phyloP scores from a whole-genome alignment of 2,329 filamentous ascomycete genomes.

The Basipetospora chlamydospora region DNA sequence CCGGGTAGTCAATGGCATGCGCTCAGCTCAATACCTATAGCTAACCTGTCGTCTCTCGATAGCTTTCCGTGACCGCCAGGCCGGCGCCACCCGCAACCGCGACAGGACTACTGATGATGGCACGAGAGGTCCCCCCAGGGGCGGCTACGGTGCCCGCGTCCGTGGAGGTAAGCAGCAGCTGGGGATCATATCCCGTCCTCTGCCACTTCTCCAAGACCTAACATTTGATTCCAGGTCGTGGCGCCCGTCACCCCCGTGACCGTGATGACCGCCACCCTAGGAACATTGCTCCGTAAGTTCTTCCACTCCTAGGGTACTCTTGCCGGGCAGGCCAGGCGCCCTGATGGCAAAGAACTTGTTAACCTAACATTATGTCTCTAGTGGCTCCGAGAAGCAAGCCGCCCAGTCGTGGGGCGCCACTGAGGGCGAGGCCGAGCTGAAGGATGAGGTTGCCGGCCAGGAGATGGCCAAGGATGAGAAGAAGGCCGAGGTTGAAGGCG shows the following conservation, averaged over 20 bases:
- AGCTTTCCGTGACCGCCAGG: slow-evolving; percentile 86
- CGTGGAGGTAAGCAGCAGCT: slow-evolving; percentile 34
- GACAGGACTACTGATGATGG: slow-evolving; percentile 60
- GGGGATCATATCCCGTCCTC: background rate
- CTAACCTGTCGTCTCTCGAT: slow-evolving; percentile 10
- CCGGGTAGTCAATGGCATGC: no score
- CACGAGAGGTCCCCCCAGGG: slow-evolving; percentile 39
- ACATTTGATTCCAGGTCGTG: slow-evolving; percentile 28
- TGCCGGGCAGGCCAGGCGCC: background rate
- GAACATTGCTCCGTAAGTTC: slow-evolving; percentile 30
- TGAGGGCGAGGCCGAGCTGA: slow-evolving; percentile 70
- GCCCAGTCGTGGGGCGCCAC: slow-evolving; percentile 79
- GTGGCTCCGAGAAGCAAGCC: slow-evolving; percentile 74
- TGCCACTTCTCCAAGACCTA: background rate
- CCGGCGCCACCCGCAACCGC: slow-evolving; percentile 71
- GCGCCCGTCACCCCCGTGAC: slow-evolving; percentile 35
- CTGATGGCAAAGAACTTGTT: no score
- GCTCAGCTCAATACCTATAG: no score
- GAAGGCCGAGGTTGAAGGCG: slow-evolving; percentile 44
- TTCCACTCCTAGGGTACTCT: no score
- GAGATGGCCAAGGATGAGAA: slow-evolving; percentile 75
- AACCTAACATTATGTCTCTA: slow-evolving; percentile 21
- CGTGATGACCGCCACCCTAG: slow-evolving; percentile 42
- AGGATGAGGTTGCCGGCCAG: slow-evolving; percentile 84
- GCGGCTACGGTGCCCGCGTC: slow-evolving; percentile 48